A percentile compares a stretch with the other conserved stretches of the same genome.
phyloP scores from a whole-genome alignment of 441 rosid species.

The Mallotus repandus region DNA sequence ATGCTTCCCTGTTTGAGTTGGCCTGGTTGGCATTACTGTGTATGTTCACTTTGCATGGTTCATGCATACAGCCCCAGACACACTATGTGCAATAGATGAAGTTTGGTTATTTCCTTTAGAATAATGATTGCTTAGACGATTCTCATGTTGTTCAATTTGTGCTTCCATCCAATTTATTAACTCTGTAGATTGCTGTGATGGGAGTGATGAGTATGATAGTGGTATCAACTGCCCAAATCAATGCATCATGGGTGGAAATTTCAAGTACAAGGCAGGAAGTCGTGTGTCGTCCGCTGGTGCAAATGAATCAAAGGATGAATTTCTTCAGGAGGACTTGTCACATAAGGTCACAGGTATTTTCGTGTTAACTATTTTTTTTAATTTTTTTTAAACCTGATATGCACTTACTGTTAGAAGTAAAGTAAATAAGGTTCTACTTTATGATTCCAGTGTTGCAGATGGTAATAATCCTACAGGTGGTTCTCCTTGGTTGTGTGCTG shows the following conservation, averaged over 20 bases:
- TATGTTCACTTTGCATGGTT: neutral
- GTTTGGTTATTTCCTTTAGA: neutral
- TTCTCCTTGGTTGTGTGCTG: conserved; percentile 46
- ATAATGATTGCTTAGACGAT: neutral
- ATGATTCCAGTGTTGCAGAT: conserved; percentile 68
- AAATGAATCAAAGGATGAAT: conserved; percentile 31
- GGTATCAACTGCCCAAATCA: conserved; percentile 60
- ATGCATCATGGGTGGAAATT: conserved; percentile 81
- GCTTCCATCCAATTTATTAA: conserved; percentile 6
- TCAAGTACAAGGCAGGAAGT: conserved; percentile 45
- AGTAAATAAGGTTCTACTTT: conserved; percentile 15
- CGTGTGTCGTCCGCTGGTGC: conserved; percentile 29
- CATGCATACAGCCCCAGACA: neutral
- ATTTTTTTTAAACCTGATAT: neutral
- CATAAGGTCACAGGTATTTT: conserved; percentile 51
- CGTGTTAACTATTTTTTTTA: neutral
- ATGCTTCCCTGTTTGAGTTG: too few species aligned
- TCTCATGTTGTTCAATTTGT: conserved; percentile 9
- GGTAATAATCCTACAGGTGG: conserved; percentile 44
- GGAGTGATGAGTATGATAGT: conserved; percentile 83
- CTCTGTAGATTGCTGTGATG: conserved; percentile 85
- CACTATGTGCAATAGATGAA: neutral
- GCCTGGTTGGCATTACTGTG: neutral
- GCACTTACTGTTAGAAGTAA: neutral
- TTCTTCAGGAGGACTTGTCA: conserved; percentile 38